A percentile compares a stretch with the other conserved stretches of the same genome.
phyloP scores from a whole-genome alignment of 495 filamentous ascomycete species.

The Trichoderma orchidacearum region DNA sequence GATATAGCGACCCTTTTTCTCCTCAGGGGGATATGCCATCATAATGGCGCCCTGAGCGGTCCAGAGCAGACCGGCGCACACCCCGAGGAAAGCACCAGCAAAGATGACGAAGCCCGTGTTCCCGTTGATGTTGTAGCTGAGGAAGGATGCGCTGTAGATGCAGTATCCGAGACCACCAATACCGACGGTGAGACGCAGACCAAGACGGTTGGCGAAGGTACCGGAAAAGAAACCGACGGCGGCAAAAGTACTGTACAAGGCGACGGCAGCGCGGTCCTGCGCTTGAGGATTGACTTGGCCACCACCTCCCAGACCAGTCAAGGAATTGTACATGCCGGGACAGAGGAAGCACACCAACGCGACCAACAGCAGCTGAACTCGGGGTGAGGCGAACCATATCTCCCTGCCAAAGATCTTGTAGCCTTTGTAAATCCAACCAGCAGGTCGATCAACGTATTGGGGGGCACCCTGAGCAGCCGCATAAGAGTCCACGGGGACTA shows the following conservation, averaged over 20 bases:
- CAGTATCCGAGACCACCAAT: slow-evolving; percentile 81
- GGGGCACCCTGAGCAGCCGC: background rate
- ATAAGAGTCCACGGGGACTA: background rate
- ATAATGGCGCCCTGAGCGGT: slow-evolving; percentile 89
- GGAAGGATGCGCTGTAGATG: slow-evolving; percentile 64
- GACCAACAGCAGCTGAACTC: slow-evolving; percentile 59
- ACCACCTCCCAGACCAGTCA: slow-evolving; percentile 61
- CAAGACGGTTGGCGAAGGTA: slow-evolving; percentile 62
- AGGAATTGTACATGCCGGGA: slow-evolving; percentile 75
- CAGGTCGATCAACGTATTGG: slow-evolving; percentile 14
- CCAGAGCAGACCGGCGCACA: slow-evolving; percentile 82
- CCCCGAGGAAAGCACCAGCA: slow-evolving; percentile 56
- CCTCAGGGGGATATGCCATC: slow-evolving; percentile 83
- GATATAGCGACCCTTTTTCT: slow-evolving; percentile 77
- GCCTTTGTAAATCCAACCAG: slow-evolving; percentile 58
- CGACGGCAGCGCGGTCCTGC: slow-evolving; percentile 56
- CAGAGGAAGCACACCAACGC: slow-evolving; percentile 83
- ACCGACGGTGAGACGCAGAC: slow-evolving; percentile 56
- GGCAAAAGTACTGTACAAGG: slow-evolving; percentile 71
- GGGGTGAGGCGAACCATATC: slow-evolving; percentile 64
- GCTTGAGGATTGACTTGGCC: slow-evolving; percentile 51
- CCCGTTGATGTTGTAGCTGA: slow-evolving; percentile 68
- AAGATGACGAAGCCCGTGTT: slow-evolving; percentile 71
- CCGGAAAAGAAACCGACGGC: slow-evolving; percentile 82
- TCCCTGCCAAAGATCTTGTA: slow-evolving; percentile 38